Percentiles rank a stretch among this genome's conserved stretches.
phyloP scores from a whole-genome alignment of 305 asterid species.

The Ajuga reptans region DNA sequence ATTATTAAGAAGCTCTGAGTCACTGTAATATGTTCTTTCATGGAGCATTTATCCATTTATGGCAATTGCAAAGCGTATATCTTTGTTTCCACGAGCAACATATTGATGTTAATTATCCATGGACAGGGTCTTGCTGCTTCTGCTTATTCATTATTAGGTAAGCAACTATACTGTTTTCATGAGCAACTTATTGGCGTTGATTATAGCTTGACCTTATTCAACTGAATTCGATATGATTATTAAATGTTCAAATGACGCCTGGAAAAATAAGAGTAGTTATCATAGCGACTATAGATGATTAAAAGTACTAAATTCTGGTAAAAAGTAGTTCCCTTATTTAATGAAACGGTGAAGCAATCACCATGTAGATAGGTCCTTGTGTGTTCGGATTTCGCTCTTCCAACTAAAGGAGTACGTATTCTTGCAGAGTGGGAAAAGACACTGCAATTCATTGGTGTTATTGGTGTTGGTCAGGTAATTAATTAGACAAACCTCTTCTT shows the following conservation, averaged over 20 bases:
- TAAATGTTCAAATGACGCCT: background rate
- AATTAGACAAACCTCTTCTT: background rate
- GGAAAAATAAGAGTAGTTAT: too few relatives aligned
- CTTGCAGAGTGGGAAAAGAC: slow-evolving; percentile 83
- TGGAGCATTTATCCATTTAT: background rate
- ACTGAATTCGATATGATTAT: background rate
- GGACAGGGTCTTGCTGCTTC: slow-evolving; percentile 60
- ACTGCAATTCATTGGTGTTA: slow-evolving; percentile 53
- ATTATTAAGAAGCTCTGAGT: background rate
- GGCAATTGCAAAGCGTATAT: background rate
- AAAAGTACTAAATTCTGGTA: too few relatives aligned
- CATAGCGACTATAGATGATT: too few relatives aligned
- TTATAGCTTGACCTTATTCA: too few relatives aligned
- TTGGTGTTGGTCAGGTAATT: slow-evolving; percentile 63
- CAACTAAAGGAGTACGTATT: slow-evolving; percentile 13
- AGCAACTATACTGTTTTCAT: slow-evolving; percentile 19
- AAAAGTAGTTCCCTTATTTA: background rate
- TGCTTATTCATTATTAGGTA: slow-evolving; percentile 58
- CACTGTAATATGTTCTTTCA: background rate
- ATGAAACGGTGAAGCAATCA: background rate
- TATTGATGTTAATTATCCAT: slow-evolving; percentile 12
- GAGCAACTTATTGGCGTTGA: background rate
- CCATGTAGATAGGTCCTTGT: background rate
- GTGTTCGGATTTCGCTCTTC: background rate
- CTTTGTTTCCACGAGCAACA: slow-evolving; percentile 1